Base-by-base conservation (phyloP, 345 rosid species). In the Pugionium cornutum region DNA sequence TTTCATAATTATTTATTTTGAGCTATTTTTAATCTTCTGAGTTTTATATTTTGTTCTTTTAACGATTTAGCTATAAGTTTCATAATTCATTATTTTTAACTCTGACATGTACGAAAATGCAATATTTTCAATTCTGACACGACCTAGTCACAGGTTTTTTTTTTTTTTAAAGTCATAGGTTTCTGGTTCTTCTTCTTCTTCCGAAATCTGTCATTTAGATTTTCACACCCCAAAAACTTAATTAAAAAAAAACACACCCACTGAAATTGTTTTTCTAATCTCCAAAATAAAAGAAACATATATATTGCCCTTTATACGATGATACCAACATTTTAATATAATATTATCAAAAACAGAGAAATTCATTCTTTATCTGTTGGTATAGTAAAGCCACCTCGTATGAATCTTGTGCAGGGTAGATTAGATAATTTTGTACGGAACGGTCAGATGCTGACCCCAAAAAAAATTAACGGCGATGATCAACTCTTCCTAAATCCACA, bases 401-500 rank as follows among this genome's bases (percentile, higher is more conserved):
- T 30, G 58, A 67, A 67, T 59, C 64, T 11, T 54, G 68, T 60
- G 64, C 67, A 2, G 73, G 77, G 59, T 74, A 67, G 46, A 58
- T 46, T 30, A 36, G 36, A 58, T 40, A 61, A 47, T 67, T 53
- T 46, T 9, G 28, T 50, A 67, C 18, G 25, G 52, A 67, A 53
- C 73, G 63, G 73, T 67, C 53, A 53, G 67, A 69, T 74, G 72
- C 60, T 76, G 75, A 77, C 70, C 65, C 4, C 4, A 34, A 47
- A 49, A 45, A 52, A 59, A 49, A 50, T 87, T 77, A 85, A 77
- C 86, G 95, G 84, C 88, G 86, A 8, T 31, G 86, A 78, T 80
- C 79, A 59, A 61, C 77, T 69, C 88, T 73, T 35, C 99, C 99
- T 18, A 94, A 84, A 80, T 89, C 95, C 4, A 82, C 92, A 18